These are phyloP conservation scores for Streptanthus diversifolius DNA, from an alignment of 345 rosid species.

Conservation along the genomic window DNA sequence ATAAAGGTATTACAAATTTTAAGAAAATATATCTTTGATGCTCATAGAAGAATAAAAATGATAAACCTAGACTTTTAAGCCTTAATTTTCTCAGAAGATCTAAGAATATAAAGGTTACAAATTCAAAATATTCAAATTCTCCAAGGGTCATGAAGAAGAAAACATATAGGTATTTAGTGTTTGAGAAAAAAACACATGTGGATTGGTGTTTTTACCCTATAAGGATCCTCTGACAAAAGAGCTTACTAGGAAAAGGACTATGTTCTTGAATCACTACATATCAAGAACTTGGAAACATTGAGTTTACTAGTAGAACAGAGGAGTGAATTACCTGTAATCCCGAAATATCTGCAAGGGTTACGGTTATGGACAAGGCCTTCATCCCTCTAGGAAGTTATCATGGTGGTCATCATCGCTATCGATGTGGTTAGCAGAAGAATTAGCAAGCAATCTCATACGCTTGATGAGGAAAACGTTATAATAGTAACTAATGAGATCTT, in stretches of 20 bases:
- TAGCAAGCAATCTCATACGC: slow-evolving; percentile 33
- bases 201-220: slow-evolving; percentile 10
- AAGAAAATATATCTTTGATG: neutral
- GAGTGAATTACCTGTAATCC: slow-evolving; percentile 10
- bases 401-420: slow-evolving; percentile 45
- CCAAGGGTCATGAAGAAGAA: neutral
- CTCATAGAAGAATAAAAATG: neutral
- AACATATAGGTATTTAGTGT: neutral
- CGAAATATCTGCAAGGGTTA: neutral
- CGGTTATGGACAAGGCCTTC: neutral
- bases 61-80: neutral
- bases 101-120: neutral
- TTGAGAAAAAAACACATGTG: neutral
- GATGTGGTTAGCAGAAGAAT: slow-evolving; percentile 24
- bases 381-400: slow-evolving; percentile 14
- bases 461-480: slow-evolving; percentile 40
- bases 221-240: slow-evolving; percentile 14
- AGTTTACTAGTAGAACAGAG: neutral
- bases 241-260: neutral
- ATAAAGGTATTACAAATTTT: neutral
- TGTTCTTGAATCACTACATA: slow-evolving; percentile 24
- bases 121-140: slow-evolving; percentile 2
- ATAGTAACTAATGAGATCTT: slow-evolving; percentile 41
- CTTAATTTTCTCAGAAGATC: neutral
- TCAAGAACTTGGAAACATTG: neutral